Evolutionary conservation across 768 basidiomycete genomes (phyloP), one percentile per base, ranked within the genome.

Genomic region (Russula olivacea): DNA sequence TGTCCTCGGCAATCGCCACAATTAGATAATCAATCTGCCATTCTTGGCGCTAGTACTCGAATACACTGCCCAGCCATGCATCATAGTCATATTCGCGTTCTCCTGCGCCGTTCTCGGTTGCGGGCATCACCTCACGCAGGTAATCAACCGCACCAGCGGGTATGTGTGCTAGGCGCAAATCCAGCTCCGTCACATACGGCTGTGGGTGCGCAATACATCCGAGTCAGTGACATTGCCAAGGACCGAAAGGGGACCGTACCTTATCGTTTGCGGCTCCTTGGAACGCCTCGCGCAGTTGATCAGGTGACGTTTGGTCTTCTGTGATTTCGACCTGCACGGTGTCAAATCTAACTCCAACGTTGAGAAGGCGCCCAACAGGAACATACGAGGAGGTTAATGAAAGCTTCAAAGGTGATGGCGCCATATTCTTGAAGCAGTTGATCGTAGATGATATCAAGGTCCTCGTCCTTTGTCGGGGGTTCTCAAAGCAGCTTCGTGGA

Each of bases 121-220:
- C 76, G 1, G 95, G 93, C 84, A 98, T 89, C 52, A 83, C 86
- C 70, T 91, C 84, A 38, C 83, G 82, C 65, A 98, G 78, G 74
- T 94, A 98, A 15, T 88, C 84, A 58, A 95, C 85, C 0, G 89
- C 82, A 59, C 80, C 76, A 9, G 78, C 76, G 3, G 96, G 89
- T 19, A 99, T 78, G 63, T 88, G 84, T 25, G 93, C 92, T 58
- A 94, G 76, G 55, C 86, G 83, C 70, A 99, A 81, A 72, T 99
- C 96, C 38, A 97, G 76, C 74, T 98, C 96, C 8, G 95, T 96
- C 38, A 99, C 87, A 68, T 88, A 94, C 17, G 89, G 87, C 93
- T 97, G 75, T 65, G 71, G 58, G 49, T 32, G 58, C 53, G 50
- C 61, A 14, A 38, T 30, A 30, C 58, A 34, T 23, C 21, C 55